These are phyloP conservation scores for Podosphaera xanthii DNA, from an alignment of 2,329 filamentous ascomycete genomes.

Conservation along the genomic window DNA sequence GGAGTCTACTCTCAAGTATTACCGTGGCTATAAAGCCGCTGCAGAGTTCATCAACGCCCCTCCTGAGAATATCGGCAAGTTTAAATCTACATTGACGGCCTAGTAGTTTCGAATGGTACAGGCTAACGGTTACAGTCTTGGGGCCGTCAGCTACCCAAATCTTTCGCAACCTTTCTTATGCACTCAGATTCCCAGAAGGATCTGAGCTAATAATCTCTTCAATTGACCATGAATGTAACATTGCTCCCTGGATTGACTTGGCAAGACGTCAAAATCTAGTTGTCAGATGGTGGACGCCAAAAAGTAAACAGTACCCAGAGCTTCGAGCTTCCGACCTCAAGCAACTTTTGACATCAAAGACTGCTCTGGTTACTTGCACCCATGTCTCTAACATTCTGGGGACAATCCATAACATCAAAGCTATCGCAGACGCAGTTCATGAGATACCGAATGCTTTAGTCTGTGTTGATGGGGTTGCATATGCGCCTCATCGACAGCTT, in stretches of 20 bases:
- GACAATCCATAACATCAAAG: slow-evolving; percentile 39
- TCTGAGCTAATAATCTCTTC: slow-evolving; percentile 49
- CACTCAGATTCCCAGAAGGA: slow-evolving; percentile 28
- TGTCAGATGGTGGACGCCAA: slow-evolving; percentile 47
- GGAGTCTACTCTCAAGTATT: slow-evolving; percentile 34
- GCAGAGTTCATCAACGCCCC: slow-evolving; percentile 49
- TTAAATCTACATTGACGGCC: background rate
- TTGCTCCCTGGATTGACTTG: slow-evolving; percentile 49
- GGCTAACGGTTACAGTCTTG: slow-evolving; percentile 26
- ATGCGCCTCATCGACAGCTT: slow-evolving; percentile 47
- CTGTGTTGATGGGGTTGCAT: slow-evolving; percentile 55
- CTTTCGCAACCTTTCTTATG: slow-evolving; percentile 43
- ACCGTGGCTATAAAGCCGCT: slow-evolving; percentile 36
- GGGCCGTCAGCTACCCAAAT: slow-evolving; percentile 57
- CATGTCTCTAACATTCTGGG: slow-evolving; percentile 55
- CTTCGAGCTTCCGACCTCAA: slow-evolving; percentile 33
- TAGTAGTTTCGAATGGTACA: background rate
- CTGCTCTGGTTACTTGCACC: slow-evolving; percentile 48
- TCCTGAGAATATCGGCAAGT: slow-evolving; percentile 37
- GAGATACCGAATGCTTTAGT: slow-evolving; percentile 32
- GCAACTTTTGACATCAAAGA: slow-evolving; percentile 35
- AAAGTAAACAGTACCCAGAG: slow-evolving; percentile 28
- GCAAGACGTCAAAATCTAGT: slow-evolving; percentile 34
- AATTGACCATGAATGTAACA: slow-evolving; percentile 59
- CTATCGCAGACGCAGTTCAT: slow-evolving; percentile 28